Evolutionary conservation across 2,329 filamentous ascomycete species (phyloP), one percentile per base, ranked within the genome.

Genomic region (Colletotrichum trifolii): DNA sequence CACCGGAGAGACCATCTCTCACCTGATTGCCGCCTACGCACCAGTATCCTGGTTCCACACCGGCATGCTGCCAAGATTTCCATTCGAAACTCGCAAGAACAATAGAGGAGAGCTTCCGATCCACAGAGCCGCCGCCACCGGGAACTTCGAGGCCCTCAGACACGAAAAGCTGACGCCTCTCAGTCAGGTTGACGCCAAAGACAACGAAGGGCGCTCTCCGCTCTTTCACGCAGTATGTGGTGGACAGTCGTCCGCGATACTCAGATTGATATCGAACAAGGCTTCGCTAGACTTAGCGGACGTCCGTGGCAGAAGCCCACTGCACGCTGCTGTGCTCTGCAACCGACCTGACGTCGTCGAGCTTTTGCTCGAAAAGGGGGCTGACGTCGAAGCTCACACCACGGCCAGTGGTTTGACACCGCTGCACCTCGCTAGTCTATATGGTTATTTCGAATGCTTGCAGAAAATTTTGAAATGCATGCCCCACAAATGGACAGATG

Each of bases 181-280:
- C 3, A 15, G 34, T 10, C 47, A n/a, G 2, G 36, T 47, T 17
- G 40, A 60, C 7, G 43, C 35, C 12, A 8, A 15, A 15, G 60
- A 64, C 3, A 39, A 38, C 1, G 33, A 11, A 3, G 55, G 42
- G 2, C 60, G 60, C 7, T 60, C 60, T 7, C 42, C 60, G 11
- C 10, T 64, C 1, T 64, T 64, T 8, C 60, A 64, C n/a, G 55
- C 60, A 9, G 60, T 55, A 2, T 63, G 54, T 13, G 54, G 54
- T 6, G 60, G 60, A 17, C 46, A 12, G 6, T 60, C 3, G 43
- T 64, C 10, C 12, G n/a, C 35, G 17, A 47, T 64, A 2, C 25
- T 40, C 0, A n/a, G n/a, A 0, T 12, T 47, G 2, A 25, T 25
- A 25, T 25, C 25, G 25, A 25, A 25, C 25, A 56, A 43, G 0